Evolutionary conservation across 768 basidiomycete species (phyloP).

Genomic region (Zangia roseola): DNA sequence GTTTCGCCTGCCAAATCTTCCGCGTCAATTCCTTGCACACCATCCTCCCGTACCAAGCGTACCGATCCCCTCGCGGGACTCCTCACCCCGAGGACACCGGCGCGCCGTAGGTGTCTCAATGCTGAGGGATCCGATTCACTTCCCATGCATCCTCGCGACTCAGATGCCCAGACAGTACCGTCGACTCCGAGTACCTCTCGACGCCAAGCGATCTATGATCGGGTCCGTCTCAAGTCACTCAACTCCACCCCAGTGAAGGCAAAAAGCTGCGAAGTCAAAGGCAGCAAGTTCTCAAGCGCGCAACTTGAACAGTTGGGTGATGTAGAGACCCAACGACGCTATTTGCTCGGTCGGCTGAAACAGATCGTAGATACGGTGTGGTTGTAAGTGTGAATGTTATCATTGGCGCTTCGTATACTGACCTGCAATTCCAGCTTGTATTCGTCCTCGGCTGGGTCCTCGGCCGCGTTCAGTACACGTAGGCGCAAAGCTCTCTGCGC

Average conservation of each 20-base stretch:
- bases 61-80: slow-evolving; percentile 34
- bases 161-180: slow-evolving; percentile 53
- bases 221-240: slow-evolving; percentile 71
- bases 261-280: slow-evolving; percentile 38
- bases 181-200: slow-evolving; percentile 74
- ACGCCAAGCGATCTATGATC: slow-evolving; percentile 78
- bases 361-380: no score
- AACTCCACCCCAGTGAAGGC: slow-evolving; percentile 64
- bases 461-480: slow-evolving; percentile 53
- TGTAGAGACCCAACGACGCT: slow-evolving; percentile 75
- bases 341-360: slow-evolving; percentile 76
- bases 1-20: slow-evolving; percentile 49
- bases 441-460: slow-evolving; percentile 57
- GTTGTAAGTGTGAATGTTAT: slow-evolving; percentile 55
- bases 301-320: slow-evolving; percentile 70
- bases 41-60: slow-evolving; percentile 47
- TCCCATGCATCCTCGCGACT: slow-evolving; percentile 62
- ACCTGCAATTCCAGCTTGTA: slow-evolving; percentile 56
- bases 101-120: slow-evolving; percentile 48
- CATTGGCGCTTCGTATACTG: neutral
- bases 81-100: slow-evolving; percentile 37
- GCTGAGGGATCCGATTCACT: slow-evolving; percentile 37
- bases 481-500: slow-evolving; percentile 73
- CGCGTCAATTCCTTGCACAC: slow-evolving; percentile 64
- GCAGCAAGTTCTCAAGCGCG: slow-evolving; percentile 56